Conservation (phyloP, 1,139 yeast genomes). For the Nematodospora anomalae region DNA sequence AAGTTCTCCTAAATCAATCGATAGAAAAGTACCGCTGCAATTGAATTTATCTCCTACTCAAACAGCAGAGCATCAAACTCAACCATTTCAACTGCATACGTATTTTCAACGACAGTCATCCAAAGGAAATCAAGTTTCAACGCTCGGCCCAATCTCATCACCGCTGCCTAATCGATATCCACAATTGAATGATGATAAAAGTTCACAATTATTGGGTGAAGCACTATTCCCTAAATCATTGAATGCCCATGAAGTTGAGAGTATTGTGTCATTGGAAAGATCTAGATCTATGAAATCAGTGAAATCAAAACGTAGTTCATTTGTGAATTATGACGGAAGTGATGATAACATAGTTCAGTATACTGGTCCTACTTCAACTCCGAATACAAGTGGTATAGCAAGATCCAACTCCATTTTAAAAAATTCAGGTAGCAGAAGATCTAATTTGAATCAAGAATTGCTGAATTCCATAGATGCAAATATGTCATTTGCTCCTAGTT, state of each 20-base stretch:
- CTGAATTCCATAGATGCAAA: slow-evolving; percentile 17
- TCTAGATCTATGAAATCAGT: slow-evolving; percentile 60
- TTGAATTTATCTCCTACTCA: slow-evolving; percentile 2
- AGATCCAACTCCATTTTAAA: slow-evolving; percentile 55
- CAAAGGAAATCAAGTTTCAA: not conserved
- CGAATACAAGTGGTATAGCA: slow-evolving; percentile 15
- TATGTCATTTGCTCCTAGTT: slow-evolving; percentile 6
- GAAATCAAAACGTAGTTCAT: slow-evolving; percentile 43
- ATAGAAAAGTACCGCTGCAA: not conserved
- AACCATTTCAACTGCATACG: not conserved
- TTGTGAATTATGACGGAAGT: slow-evolving; percentile 48
- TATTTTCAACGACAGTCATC: not conserved
- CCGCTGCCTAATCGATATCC: slow-evolving; percentile 9
- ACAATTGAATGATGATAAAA: slow-evolving; percentile 6
- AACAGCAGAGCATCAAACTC: not conserved
- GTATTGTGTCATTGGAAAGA: slow-evolving; percentile 71
- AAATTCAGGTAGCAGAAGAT: slow-evolving; percentile 20
- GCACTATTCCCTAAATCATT: slow-evolving; percentile 70
- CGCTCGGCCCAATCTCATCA: slow-evolving; percentile 4
- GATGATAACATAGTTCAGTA: slow-evolving; percentile 44
- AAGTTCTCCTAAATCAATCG: slow-evolving; percentile 8
- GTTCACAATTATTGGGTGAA: slow-evolving; percentile 48
- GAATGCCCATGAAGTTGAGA: slow-evolving; percentile 67
- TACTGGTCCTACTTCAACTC: slow-evolving; percentile 19
- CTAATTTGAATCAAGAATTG: slow-evolving; percentile 18